A percentile compares a stretch with the other conserved stretches of the same genome.
phyloP scores from a whole-genome alignment of 1,284 basidiomycete genomes.

The Cutaneotrichosporon daszewskae region DNA sequence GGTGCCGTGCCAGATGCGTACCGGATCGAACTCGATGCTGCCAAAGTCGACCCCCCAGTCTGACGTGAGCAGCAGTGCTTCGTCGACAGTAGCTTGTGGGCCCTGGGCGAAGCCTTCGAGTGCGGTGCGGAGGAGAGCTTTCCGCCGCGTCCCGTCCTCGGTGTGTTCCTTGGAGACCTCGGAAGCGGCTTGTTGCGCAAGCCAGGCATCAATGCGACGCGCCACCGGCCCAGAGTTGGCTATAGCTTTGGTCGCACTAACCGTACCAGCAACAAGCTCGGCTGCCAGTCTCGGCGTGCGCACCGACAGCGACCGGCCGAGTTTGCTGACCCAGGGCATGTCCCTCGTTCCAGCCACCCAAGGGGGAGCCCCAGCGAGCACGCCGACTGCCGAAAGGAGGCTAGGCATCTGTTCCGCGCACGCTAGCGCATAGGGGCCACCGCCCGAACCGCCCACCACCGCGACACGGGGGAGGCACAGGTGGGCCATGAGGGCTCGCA shows the following conservation, averaged over 20 bases:
- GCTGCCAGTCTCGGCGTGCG: too few species aligned
- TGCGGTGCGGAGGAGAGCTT: neutral
- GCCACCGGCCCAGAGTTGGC: neutral
- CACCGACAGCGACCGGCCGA: too few species aligned
- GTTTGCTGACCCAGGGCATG: neutral
- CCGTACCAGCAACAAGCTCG: too few species aligned
- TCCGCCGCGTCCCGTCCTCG: neutral
- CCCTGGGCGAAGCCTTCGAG: conserved; percentile 11
- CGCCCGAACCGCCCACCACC: conserved; percentile 10
- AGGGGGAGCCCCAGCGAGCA: conserved; percentile 11
- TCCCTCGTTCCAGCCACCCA: conserved; percentile 1
- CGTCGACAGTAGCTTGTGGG: neutral
- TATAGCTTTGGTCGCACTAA: too few species aligned
- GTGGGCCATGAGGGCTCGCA: conserved; percentile 5
- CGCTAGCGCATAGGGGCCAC: conserved; percentile 14
- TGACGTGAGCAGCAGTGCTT: conserved; percentile 7
- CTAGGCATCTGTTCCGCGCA: neutral
- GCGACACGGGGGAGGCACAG: neutral
- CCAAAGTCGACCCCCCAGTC: conserved; percentile 6
- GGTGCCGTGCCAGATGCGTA: conserved; percentile 10
- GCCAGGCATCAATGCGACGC: neutral
- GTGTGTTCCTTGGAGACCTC: too few species aligned
- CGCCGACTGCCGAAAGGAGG: conserved; percentile 1
- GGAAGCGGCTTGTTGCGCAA: neutral
- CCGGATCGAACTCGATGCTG: neutral